Percentiles rank a stretch among this genome's conserved stretches.
Conservation (phyloP, 768 basidiomycete species). For the Collybiopsis luxurians region DNA sequence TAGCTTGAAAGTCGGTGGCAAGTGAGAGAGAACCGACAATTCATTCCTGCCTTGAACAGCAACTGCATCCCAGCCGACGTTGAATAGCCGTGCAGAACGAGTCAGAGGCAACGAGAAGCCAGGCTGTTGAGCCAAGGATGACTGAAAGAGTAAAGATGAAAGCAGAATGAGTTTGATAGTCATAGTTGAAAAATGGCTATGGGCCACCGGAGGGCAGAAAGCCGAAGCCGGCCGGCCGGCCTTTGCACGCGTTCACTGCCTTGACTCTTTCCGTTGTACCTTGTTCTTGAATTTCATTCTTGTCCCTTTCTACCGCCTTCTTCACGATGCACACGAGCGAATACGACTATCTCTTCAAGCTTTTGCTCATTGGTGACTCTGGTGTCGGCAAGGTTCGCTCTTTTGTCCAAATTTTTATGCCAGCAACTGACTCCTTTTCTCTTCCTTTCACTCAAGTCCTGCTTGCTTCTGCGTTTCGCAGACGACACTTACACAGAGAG, state of each 20-base stretch:
- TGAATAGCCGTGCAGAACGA: not conserved
- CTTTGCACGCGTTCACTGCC: constrained; percentile 1
- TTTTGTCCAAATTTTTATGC: constrained; percentile 10
- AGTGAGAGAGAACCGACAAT: not conserved
- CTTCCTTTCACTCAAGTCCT: constrained; percentile 63
- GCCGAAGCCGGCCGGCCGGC: not conserved
- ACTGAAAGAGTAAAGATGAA: not conserved
- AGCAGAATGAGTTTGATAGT: not conserved
- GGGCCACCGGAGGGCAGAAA: too few relatives aligned
- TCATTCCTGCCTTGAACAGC: not conserved
- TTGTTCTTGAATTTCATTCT: constrained; percentile 23
- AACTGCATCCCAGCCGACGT: not conserved
- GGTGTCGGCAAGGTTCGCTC: constrained; percentile 85
- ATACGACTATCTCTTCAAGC: constrained; percentile 96
- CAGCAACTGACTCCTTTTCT: constrained; percentile 12
- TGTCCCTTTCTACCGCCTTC: constrained; percentile 19
- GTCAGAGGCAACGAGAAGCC: constrained; percentile 1
- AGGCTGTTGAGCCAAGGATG: not conserved
- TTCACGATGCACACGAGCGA: constrained; percentile 83
- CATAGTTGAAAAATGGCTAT: too few relatives aligned
- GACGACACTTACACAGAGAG: constrained; percentile 98
- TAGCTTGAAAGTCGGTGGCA: not conserved
- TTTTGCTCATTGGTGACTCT: constrained; percentile 91
- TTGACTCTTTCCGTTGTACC: constrained; percentile 28
- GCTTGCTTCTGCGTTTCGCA: constrained; percentile 86